Evolutionary conservation across 495 filamentous ascomycete species (phyloP).

Genomic region (Mycothermus thermophilus): DNA sequence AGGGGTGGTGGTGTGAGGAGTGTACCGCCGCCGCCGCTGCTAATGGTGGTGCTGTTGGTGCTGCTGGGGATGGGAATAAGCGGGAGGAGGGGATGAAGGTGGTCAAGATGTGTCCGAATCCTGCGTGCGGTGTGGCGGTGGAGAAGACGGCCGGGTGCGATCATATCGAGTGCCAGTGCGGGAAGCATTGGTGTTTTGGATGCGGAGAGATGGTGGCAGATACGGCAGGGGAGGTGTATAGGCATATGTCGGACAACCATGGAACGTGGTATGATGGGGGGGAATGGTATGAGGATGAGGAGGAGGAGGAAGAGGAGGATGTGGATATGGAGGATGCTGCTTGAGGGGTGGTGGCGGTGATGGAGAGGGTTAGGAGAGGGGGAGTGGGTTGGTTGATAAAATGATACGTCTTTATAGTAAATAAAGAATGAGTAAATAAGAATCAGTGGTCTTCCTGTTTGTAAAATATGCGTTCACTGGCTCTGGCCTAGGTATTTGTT

Average conservation of each 20-base stretch:
- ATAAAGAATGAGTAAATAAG: too few species aligned
- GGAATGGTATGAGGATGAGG: neutral
- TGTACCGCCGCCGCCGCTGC: slow-evolving; percentile 1
- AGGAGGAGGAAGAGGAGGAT: slow-evolving; percentile 1
- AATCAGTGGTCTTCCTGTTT: too few species aligned
- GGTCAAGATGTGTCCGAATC: slow-evolving; percentile 8
- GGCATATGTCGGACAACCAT: slow-evolving; percentile 6
- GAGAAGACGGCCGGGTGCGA: slow-evolving; percentile 7
- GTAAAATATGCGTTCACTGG: too few species aligned
- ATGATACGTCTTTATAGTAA: too few species aligned
- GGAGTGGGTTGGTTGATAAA: too few species aligned
- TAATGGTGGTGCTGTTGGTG: neutral
- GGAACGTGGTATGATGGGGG: slow-evolving; percentile 2
- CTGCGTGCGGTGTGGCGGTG: slow-evolving; percentile 6
- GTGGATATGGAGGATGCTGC: too few species aligned
- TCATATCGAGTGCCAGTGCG: slow-evolving; percentile 8
- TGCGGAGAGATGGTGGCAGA: slow-evolving; percentile 1
- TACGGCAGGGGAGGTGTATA: slow-evolving; percentile 1
- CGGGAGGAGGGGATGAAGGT: neutral
- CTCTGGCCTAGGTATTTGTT: too few species aligned
- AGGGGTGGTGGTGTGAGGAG: slow-evolving; percentile 7
- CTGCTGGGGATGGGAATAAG: neutral
- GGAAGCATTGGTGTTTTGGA: slow-evolving; percentile 8
- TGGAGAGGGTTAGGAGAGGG: too few species aligned
- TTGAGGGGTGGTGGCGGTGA: too few species aligned